Evolutionary conservation across 345 rosid genomes (phyloP).

Genomic region (Gossypium thurberi): DNA sequence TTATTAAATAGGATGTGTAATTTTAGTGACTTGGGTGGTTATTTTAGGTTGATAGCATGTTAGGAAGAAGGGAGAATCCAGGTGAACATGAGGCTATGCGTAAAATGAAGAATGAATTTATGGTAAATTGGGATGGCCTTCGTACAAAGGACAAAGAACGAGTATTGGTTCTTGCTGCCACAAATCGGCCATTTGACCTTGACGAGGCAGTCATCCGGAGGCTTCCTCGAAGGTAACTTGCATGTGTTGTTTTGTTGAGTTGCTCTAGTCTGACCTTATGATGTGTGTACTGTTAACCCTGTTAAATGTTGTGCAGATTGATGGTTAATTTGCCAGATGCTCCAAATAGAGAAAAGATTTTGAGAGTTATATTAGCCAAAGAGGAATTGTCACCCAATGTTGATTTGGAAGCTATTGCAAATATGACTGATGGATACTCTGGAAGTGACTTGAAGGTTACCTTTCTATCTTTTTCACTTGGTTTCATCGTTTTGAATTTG

Average conservation of each 20-base stretch:
- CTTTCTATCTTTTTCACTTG: neutral
- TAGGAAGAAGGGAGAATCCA: slow-evolving; percentile 96
- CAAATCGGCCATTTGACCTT: slow-evolving; percentile 95
- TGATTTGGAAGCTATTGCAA: slow-evolving; percentile 76
- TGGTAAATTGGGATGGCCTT: slow-evolving; percentile 98
- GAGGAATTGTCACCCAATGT: slow-evolving; percentile 74
- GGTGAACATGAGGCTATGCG: slow-evolving; percentile 99
- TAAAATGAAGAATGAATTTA: slow-evolving; percentile 98
- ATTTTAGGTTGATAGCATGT: slow-evolving; percentile 92
- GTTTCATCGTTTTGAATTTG: neutral
- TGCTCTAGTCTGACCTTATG: neutral
- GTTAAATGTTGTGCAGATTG: slow-evolving; percentile 46
- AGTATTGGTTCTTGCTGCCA: slow-evolving; percentile 90
- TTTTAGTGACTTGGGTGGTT: neutral
- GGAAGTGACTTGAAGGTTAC: slow-evolving; percentile 93
- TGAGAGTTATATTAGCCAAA: slow-evolving; percentile 73
- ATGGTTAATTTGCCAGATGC: slow-evolving; percentile 96
- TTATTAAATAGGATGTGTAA: neutral
- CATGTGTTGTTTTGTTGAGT: neutral
- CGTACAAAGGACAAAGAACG: slow-evolving; percentile 95
- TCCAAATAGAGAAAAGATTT: slow-evolving; percentile 65
- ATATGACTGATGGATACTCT: slow-evolving; percentile 89
- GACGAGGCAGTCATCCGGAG: slow-evolving; percentile 98
- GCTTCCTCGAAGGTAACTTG: slow-evolving; percentile 76
- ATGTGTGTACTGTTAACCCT: neutral